Evolutionary conservation across 371 early-diverging fungal genomes (phyloP), one percentile per base, ranked within the genome.

Genomic region (Mucor lusitanicus): DNA sequence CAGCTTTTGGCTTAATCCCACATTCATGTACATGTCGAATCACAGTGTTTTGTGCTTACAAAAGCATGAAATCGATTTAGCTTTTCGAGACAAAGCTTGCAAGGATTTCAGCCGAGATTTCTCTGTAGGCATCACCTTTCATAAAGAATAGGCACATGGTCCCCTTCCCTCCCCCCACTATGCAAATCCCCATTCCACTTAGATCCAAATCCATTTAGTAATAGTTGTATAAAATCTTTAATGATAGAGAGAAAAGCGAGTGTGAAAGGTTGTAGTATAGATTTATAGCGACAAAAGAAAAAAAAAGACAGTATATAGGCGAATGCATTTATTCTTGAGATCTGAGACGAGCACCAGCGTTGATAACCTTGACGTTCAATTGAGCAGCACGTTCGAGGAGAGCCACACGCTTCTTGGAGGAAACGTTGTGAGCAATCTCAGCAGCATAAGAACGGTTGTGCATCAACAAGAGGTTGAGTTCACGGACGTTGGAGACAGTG

Each of bases 391-490:
- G 92, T 86, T 98, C 94, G 65, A 99, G 86, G 72, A 99, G 97
- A 65, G 87, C 94, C 68, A 98, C 88, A 77, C 99, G 93, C 89
- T 99, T 99, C 88, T 91, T 94, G 85, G 99, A 94, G 63, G 94
- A 93, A 72, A 99, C 97, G 85, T 92, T 92, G 91, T 96, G 96
- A 80, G 97, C 99, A 70, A 99, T 96, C 89, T 99, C 99, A 76
- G 98, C 99, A 71, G 99, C 97, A 85, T 94, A 99, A 82, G 92
- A 90, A 79, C 96, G 91, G 96, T 99, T 99, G 90, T 97, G 97
- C 95, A 98, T 97, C 85, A 96, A 87, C 68, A 99, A 91, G 54
- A 98, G 83, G 80, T 99, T 95, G 73, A 99, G 90, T 76, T 99
- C 99, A 77, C 87, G 81, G 69, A 94, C 89, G 91, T 99, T 99